Conservation (phyloP, 2,329 filamentous ascomycete species). For the Chaetomiaceae sp. region DNA sequence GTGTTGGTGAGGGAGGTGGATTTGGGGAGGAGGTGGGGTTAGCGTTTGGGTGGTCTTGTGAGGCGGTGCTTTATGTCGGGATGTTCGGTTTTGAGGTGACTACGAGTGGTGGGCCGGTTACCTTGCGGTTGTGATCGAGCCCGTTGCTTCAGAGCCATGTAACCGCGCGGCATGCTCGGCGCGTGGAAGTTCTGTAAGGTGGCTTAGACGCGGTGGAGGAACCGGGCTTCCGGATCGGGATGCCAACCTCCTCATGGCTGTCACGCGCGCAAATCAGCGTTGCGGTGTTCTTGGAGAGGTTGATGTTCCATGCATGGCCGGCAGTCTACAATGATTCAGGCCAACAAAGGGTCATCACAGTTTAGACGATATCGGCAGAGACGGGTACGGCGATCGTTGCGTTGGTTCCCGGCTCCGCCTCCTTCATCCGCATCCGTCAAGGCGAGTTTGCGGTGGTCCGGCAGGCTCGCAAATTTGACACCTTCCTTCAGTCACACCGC, state of each 20-base stretch:
- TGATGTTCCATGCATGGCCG: neutral
- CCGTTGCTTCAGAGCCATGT: neutral
- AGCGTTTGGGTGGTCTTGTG: neutral
- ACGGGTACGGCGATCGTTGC: too few relatives aligned
- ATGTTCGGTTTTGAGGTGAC: neutral
- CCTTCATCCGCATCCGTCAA: too few relatives aligned
- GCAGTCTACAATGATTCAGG: too few relatives aligned
- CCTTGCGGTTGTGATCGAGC: too few relatives aligned
- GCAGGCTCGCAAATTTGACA: too few relatives aligned
- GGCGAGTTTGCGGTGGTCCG: too few relatives aligned
- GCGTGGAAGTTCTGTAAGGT: neutral
- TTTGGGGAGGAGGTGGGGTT: conserved; percentile 40
- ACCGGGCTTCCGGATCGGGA: conserved; percentile 1
- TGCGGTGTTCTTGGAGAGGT: neutral
- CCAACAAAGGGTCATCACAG: too few relatives aligned
- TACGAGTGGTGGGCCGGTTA: too few relatives aligned
- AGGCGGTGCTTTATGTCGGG: neutral
- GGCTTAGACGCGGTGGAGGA: conserved; percentile 8
- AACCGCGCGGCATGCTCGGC: neutral
- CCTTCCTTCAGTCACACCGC: too few relatives aligned
- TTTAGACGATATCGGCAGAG: too few relatives aligned
- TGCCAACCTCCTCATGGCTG: neutral
- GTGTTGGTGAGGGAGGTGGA: conserved; percentile 48
- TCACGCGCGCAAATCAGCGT: neutral
- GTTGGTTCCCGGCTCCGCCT: too few relatives aligned